Conservation (phyloP, 2,329 filamentous ascomycete genomes). For the Aspergillus udagawae region DNA sequence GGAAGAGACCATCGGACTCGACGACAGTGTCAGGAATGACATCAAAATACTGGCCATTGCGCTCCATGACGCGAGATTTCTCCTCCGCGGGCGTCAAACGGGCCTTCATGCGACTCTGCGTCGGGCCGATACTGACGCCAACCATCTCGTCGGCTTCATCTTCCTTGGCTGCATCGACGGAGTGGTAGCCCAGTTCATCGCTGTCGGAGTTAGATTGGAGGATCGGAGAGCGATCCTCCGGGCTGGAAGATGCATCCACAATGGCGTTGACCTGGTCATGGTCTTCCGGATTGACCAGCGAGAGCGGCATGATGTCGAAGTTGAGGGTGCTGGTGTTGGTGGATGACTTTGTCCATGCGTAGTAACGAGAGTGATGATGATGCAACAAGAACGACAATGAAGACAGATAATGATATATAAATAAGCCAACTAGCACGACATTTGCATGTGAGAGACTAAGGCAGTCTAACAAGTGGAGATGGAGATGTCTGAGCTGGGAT, state of each 20-base stretch:
- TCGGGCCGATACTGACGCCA: conserved; percentile 56
- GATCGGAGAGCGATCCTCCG: conserved; percentile 10
- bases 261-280: conserved; percentile 5
- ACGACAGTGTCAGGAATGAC: conserved; percentile 28
- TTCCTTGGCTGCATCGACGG: conserved; percentile 23
- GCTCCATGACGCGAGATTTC: conserved; percentile 55
- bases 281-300: conserved; percentile 1
- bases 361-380: conserved; percentile 1
- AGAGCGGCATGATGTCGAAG: conserved; percentile 5
- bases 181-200: conserved; percentile 19
- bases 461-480: not conserved
- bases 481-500: conserved; percentile 1
- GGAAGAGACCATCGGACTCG: conserved; percentile 27
- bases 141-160: conserved; percentile 44
- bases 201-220: conserved; percentile 27
- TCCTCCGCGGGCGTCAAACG: conserved; percentile 56
- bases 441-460: conserved; percentile 4
- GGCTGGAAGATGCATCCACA: conserved; percentile 1
- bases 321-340: not conserved
- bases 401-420: not conserved
- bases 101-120: conserved; percentile 55
- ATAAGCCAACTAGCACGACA: not conserved
- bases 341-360: not conserved
- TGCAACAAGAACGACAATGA: not conserved
- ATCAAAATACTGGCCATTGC: conserved; percentile 48